These are phyloP conservation scores for Erysimum pusillum DNA, from an alignment of 441 rosid genomes.

Conservation along the genomic window DNA sequence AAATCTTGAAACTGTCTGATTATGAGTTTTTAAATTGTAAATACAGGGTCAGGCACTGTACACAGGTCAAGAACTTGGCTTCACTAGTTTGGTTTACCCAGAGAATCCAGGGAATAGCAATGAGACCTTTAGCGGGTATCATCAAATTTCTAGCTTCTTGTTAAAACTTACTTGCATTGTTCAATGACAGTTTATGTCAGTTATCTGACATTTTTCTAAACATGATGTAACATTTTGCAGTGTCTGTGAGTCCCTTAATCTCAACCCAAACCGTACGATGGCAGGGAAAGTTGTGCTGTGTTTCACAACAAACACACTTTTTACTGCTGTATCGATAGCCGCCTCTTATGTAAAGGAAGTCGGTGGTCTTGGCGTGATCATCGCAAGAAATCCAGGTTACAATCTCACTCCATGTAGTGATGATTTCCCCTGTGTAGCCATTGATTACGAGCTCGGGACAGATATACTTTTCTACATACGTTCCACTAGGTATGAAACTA, in stretches of 20 bases:
- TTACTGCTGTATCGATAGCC: slow-evolving; percentile 41
- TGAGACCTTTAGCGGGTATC: slow-evolving; percentile 36
- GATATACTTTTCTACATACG: slow-evolving; percentile 53
- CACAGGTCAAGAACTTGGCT: slow-evolving; percentile 47
- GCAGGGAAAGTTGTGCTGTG: slow-evolving; percentile 57
- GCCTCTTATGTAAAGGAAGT: slow-evolving; percentile 51
- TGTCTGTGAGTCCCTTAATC: no score
- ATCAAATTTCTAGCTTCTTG: background rate
- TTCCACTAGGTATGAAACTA: slow-evolving; percentile 52
- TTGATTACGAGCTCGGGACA: slow-evolving; percentile 55
- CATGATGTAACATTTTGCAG: no score
- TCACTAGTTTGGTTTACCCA: slow-evolving; percentile 51
- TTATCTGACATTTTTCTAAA: no score
- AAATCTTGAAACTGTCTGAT: background rate
- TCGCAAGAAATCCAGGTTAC: slow-evolving; percentile 53
- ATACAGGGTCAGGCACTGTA: slow-evolving; percentile 57
- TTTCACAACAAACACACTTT: slow-evolving; percentile 44
- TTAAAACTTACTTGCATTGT: no score
- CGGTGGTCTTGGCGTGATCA: slow-evolving; percentile 50
- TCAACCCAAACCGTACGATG: slow-evolving; percentile 39
- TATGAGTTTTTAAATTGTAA: background rate
- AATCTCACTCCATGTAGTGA: slow-evolving; percentile 45
- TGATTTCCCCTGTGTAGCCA: slow-evolving; percentile 53
- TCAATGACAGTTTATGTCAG: no score
- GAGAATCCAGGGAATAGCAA: slow-evolving; percentile 41